Conservation (phyloP, 805 yeast species). For the Kuraishia floccosa region DNA sequence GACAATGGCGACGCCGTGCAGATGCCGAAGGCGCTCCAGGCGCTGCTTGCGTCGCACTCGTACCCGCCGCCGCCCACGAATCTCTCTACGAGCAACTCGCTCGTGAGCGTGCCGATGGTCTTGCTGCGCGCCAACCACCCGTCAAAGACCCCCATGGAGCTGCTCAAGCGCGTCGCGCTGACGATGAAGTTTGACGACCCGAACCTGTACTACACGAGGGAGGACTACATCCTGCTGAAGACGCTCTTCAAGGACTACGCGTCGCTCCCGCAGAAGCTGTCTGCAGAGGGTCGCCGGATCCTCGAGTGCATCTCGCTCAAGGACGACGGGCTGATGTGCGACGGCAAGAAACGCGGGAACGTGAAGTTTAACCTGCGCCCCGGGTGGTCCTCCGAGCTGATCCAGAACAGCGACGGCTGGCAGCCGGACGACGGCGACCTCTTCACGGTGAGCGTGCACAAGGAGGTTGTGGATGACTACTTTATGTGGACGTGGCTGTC, state of each 20-base stretch:
- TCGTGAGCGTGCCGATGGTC: slow-evolving; percentile 24
- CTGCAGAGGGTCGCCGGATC: slow-evolving; percentile 62
- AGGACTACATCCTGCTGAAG: slow-evolving; percentile 66
- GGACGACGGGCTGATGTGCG: slow-evolving; percentile 23
- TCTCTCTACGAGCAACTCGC: slow-evolving; percentile 8
- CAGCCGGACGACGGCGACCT: slow-evolving; percentile 11
- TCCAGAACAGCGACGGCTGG: slow-evolving; percentile 1
- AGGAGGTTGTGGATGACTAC: slow-evolving; percentile 74
- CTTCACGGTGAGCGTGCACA: slow-evolving; percentile 35
- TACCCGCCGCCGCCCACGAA: slow-evolving; percentile 60
- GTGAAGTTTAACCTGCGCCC: slow-evolving; percentile 16
- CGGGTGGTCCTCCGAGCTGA: slow-evolving; percentile 23
- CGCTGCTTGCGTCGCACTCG: slow-evolving; percentile 47
- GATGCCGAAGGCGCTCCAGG: slow-evolving; percentile 58
- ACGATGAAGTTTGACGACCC: slow-evolving; percentile 61
- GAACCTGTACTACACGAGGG: slow-evolving; percentile 59
- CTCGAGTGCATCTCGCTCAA: slow-evolving; percentile 23
- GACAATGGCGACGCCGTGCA: slow-evolving; percentile 39
- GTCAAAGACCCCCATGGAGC: slow-evolving; percentile 40
- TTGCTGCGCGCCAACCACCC: slow-evolving; percentile 25
- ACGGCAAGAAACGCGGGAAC: slow-evolving; percentile 24
- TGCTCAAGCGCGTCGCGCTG: slow-evolving; percentile 45
- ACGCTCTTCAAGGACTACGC: slow-evolving; percentile 50
- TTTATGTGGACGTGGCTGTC: slow-evolving; percentile 90
- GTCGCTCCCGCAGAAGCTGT: slow-evolving; percentile 50